Evolutionary conservation across 2,329 filamentous ascomycete species (phyloP).

Genomic region (Lizonia empirigonia): DNA sequence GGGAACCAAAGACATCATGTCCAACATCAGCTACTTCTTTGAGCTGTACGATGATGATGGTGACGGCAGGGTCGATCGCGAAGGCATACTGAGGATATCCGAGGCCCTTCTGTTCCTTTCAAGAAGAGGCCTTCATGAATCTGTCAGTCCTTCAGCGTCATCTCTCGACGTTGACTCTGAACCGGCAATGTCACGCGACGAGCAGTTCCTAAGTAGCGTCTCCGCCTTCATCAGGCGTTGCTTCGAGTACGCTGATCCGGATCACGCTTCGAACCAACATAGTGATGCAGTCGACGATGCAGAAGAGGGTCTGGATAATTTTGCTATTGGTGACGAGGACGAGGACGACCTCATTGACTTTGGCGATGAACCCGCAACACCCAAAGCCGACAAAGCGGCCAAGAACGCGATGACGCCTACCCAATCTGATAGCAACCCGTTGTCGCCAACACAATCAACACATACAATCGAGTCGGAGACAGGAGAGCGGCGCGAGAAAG

Average conservation of each 20-base stretch:
- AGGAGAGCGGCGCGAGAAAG: constrained; percentile 55
- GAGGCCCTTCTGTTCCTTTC: constrained; percentile 93
- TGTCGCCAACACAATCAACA: constrained; percentile 33
- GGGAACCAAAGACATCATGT: constrained; percentile 94
- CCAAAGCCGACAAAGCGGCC: constrained; percentile 33
- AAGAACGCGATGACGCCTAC: constrained; percentile 34
- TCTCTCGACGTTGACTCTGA: constrained; percentile 56
- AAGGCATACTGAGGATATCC: constrained; percentile 92
- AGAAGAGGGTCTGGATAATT: constrained; percentile 58
- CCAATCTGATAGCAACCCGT: constrained; percentile 32
- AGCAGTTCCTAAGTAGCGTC: constrained; percentile 88
- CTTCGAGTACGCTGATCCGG: constrained; percentile 97
- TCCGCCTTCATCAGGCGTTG: constrained; percentile 95
- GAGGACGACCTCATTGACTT: constrained; percentile 69
- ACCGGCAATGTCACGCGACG: constrained; percentile 67
- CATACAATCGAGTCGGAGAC: constrained; percentile 31
- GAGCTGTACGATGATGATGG: constrained; percentile 93
- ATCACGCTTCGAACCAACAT: constrained; percentile 67
- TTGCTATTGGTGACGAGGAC: constrained; percentile 74
- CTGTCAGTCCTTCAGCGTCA: constrained; percentile 69
- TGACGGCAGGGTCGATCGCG: constrained; percentile 89
- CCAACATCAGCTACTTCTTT: constrained; percentile 96
- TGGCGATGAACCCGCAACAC: constrained; percentile 47
- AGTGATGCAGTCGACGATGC: constrained; percentile 37
- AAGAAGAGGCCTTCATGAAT: constrained; percentile 80